These are phyloP conservation scores for Paramecium octaurelia DNA, from an alignment of 73 alveolate species.

Conservation along the genomic window DNA sequence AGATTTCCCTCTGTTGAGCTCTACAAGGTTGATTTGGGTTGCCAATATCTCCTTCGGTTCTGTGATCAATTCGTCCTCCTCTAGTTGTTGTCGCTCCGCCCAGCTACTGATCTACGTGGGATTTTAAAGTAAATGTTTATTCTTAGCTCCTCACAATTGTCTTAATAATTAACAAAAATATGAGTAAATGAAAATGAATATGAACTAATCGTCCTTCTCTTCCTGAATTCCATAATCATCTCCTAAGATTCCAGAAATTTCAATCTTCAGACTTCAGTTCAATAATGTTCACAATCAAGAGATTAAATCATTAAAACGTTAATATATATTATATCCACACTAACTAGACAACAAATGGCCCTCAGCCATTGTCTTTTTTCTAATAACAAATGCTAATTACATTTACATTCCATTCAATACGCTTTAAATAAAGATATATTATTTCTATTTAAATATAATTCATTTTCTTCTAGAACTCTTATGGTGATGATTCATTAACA, in stretches of 20 bases:
- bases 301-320: not conserved
- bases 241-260: not conserved
- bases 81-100: conserved; percentile 37
- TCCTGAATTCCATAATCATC: not conserved
- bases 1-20: conserved; percentile 19
- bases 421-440: not conserved
- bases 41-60: not conserved
- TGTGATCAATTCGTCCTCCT: not conserved
- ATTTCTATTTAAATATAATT: not conserved
- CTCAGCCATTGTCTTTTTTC: conserved; percentile 46
- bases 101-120: not conserved
- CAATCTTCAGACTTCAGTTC: not conserved
- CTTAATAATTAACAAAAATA: not conserved
- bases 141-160: not conserved
- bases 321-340: conserved; percentile 12
- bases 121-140: conserved; percentile 15
- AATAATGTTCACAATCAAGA: not conserved
- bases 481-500: not conserved
- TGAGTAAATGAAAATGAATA: not conserved
- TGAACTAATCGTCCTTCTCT: not conserved
- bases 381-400: not conserved
- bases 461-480: not conserved
- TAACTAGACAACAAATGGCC: conserved; percentile 56
- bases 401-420: not conserved
- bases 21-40: not conserved